These are phyloP conservation scores for Eleusine indica DNA, from an alignment of 176 grass and related monocot genomes.

Conservation along the genomic window DNA sequence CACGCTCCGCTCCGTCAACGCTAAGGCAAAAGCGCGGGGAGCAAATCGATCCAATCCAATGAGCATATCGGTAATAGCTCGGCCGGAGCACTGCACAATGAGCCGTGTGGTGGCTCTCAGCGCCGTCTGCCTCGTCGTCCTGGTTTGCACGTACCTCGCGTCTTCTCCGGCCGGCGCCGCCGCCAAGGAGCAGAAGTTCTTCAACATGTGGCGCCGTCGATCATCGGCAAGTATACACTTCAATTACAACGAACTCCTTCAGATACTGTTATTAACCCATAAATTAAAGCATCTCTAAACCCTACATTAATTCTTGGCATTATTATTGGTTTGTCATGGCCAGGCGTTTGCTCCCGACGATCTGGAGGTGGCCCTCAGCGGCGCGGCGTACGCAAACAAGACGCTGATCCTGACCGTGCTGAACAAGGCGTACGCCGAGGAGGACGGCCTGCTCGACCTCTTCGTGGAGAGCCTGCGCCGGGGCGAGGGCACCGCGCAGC, in stretches of 20 bases:
- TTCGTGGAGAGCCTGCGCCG: conserved; percentile 59
- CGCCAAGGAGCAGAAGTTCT: conserved; percentile 33
- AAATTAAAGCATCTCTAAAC: background rate
- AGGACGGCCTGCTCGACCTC: conserved; percentile 70
- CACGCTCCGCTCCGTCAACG: background rate
- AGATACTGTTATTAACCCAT: background rate
- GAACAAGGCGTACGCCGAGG: conserved; percentile 67
- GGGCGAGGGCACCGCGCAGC: conserved; percentile 56
- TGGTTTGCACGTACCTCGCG: conserved; percentile 31
- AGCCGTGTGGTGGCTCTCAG: conserved; percentile 12
- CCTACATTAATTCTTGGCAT: conserved; percentile 19
- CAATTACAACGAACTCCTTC: background rate
- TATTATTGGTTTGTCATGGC: background rate
- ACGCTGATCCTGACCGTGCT: conserved; percentile 62
- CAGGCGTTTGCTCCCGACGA: conserved; percentile 32
- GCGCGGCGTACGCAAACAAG: conserved; percentile 66
- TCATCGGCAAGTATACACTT: conserved; percentile 18
- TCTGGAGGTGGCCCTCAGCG: conserved; percentile 56
- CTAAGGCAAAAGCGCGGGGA: background rate
- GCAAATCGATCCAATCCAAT: background rate
- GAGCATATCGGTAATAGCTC: background rate
- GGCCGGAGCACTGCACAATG: conserved; percentile 42
- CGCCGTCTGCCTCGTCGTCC: conserved; percentile 31
- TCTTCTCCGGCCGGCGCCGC: conserved; percentile 22
- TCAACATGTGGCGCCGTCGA: conserved; percentile 34